Percentiles rank a stretch among this genome's conserved stretches.
Conservation (phyloP, 805 yeast genomes). For the Tetrapisispora iriomotensis region DNA sequence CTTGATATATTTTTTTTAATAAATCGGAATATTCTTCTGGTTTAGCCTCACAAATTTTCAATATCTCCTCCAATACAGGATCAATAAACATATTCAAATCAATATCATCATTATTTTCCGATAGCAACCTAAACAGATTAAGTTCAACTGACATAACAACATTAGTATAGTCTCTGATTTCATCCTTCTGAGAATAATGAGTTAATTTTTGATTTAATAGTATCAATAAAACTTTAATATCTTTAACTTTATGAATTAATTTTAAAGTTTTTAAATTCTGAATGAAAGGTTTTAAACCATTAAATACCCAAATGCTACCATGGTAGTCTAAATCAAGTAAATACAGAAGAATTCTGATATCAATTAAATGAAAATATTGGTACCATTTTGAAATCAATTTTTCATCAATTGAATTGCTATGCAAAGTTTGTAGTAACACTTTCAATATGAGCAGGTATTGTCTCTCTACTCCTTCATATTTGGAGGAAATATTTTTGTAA, state of each 20-base stretch:
- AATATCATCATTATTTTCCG: conserved; percentile 3
- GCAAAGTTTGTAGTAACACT: conserved; percentile 18
- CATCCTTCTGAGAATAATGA: not conserved
- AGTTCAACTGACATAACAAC: conserved; percentile 20
- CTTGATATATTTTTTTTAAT: conserved; percentile 11
- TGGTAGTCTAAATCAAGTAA: conserved; percentile 17
- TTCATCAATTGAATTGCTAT: conserved; percentile 15
- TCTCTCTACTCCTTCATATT: conserved; percentile 13
- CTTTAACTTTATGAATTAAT: conserved; percentile 17
- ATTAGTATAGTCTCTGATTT: conserved; percentile 10
- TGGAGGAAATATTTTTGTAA: conserved; percentile 3
- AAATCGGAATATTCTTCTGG: conserved; percentile 3
- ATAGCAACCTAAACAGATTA: conserved; percentile 10
- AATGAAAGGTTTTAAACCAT: conserved; percentile 19
- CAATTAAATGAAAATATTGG: conserved; percentile 9
- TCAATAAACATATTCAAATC: conserved; percentile 12
- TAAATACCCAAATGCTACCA: conserved; percentile 25
- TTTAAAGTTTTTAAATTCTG: conserved; percentile 20
- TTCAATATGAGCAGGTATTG: conserved; percentile 14
- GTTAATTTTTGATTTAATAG: conserved; percentile 4
- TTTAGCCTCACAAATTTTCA: conserved; percentile 5
- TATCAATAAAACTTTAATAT: conserved; percentile 6
- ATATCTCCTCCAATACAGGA: conserved; percentile 12
- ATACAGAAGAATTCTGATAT: conserved; percentile 21
- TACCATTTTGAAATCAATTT: conserved; percentile 16